These are phyloP conservation scores for Naumovozyma dairenensis DNA, from an alignment of 805 yeast species.

Conservation along the genomic window DNA sequence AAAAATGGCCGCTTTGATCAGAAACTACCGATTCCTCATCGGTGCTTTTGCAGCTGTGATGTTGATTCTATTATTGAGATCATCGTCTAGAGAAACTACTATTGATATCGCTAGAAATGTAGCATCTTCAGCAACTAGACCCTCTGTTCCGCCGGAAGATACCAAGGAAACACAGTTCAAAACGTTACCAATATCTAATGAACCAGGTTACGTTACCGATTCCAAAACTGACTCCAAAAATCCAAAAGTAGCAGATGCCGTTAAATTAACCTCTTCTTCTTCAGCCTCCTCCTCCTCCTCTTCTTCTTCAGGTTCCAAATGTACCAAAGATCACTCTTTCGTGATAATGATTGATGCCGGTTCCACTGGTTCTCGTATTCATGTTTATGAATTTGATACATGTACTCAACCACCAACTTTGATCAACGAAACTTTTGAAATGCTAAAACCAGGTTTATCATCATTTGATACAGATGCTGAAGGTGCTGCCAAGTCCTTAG, in stretches of 20 bases:
- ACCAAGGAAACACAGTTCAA: conserved; percentile 2
- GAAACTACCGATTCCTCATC: conserved; percentile 42
- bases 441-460: conserved; percentile 89
- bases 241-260: conserved; percentile 21
- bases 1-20: conserved; percentile 32
- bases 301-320: conserved; percentile 8
- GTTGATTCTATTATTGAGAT: conserved; percentile 40
- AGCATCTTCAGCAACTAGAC: conserved; percentile 10
- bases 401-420: conserved; percentile 79
- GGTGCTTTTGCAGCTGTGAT: conserved; percentile 43
- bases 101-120: conserved; percentile 13
- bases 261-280: conserved; percentile 4
- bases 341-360: conserved; percentile 98
- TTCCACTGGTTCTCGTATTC: conserved; percentile 93
- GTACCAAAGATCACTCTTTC: conserved; percentile 45
- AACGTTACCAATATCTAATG: conserved; percentile 13
- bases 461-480: conserved; percentile 67
- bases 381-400: conserved; percentile 83
- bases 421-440: conserved; percentile 69
- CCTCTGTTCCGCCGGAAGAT: conserved; percentile 12
- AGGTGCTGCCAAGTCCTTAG: conserved; percentile 87
- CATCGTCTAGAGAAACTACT: conserved; percentile 28
- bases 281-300: not conserved
- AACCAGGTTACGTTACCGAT: conserved; percentile 21
- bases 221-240: conserved; percentile 12